Evolutionary conservation across 345 rosid species (phyloP), one percentile per base, ranked within the genome.

Genomic region (Atalantia buxifolia): DNA sequence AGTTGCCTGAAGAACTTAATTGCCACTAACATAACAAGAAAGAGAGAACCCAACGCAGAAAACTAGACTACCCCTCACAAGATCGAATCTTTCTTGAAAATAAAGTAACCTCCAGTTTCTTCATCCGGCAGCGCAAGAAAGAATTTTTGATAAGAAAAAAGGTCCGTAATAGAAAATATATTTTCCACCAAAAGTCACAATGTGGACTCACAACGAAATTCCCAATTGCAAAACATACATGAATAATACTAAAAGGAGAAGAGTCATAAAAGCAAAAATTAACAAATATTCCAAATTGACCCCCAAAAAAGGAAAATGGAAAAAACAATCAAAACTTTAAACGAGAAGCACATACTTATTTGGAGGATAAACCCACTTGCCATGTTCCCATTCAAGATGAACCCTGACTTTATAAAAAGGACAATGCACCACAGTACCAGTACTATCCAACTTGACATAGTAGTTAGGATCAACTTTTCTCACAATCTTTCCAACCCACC

Each of bases 311-410:
- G 50, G 50, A 45, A 45, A 45, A 45, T 45, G 28, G 19, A 38
- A 75, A 75, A 62, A 12, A 36, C 4, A 64, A 24, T 45, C 0
- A 57, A 67, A 56, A 31, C 19, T 45, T 16, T 18, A 53, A 5
- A 19, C 2, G 4, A 18, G 69, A 50, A 62, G 25, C 4, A 63
- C 66, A 14, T 76, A 81, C 83, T 67, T 45, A 63, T 14, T 76
- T 71, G 66, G 38, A 21, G 61, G 68, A 78, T 60, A 59, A 69
- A 71, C 27, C 85, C 85, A 82, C 25, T 27, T 71, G 9, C 62
- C 80, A 53, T 82, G 76, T 60, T 21, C 61, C 74, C 79, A 82
- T 66, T 79, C 80, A 36, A 79, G 85, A 79, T 82, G 85, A 48
- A 60, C 60, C 50, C 85, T 64, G 38, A 79, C 70, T 65, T 75